Evolutionary conservation across 1,284 basidiomycete genomes (phyloP), one percentile per base, ranked within the genome.

Genomic region (Rhodotorula mucilaginosa): DNA sequence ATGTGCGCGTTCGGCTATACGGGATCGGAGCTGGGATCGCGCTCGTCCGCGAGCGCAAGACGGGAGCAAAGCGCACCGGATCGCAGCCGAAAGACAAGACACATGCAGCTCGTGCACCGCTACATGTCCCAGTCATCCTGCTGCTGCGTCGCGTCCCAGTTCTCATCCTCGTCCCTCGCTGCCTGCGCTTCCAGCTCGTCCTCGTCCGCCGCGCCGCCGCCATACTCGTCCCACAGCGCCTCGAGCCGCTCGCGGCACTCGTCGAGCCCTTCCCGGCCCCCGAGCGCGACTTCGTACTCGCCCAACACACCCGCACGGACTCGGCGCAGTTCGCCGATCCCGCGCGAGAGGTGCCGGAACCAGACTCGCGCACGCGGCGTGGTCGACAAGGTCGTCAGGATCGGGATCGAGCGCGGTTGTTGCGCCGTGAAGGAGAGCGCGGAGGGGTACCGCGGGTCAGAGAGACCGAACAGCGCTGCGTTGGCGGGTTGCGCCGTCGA

Each of bases 231-330:
- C 46, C 47, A 39, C 49, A 76, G n/a, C 48, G 63, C 67, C 58
- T 76, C 74, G 34, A 76, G 54, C 59, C 70, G 48, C 58, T 76
- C 74, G 23, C 58, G 39, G 18, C 26, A 48, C 58, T 76, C 74
- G 31, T 64, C 48, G 13, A 72, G 10, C 12, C 74, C 74, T 39
- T 74, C 74, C 46, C 70, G 57, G 15, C 74, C 72, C 12, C 19
- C 44, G 47, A 31, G 48, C 47, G 48, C 60, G 47, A 65, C 64
- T 31, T 72, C 72, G 13, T 67, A 73, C 70, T 75, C 72, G 12
- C 64, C 46, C 62, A 73, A 54, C 2, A 69, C 64, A 13, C 61
- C 29, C 19, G 29, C 31, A 21, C 69, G 49, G 0, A 44, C 39
- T 23, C 74, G 46, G 13, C 64, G 58, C 39, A 76, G 19, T 46